Base-by-base conservation (phyloP, 2,329 filamentous ascomycete species). In the Thielaviopsis populi region DNA sequence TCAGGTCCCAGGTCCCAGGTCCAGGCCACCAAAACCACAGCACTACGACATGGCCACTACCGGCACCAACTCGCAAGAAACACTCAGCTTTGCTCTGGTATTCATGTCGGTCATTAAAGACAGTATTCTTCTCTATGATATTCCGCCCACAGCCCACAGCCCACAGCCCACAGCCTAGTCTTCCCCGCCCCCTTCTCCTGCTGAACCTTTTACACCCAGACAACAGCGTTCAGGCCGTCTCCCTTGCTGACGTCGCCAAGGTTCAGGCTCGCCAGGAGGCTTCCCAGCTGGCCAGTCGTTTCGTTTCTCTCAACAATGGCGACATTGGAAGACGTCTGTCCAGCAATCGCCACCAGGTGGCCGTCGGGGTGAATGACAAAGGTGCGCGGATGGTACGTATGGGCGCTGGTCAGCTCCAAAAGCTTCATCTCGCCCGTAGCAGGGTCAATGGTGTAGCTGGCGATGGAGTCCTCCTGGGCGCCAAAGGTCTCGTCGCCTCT, bases 281-380 rank as follows among this genome's bases (percentile, higher is more conserved):
- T 73, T 0, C 81, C 81, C 27, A 88, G 73, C 68, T 76, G 72
- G 0, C 86, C 86, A 0, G 79, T 82, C 15, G 72, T 70, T 0
- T 75, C 71, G 70, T 88, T 78, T 11, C 86, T 73, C 65, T 73
- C 70, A 30, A 85, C 74, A 41, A 88, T 77, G 1, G 78, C 80
- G 0, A 88, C 80, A 24, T 78, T 81, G 15, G 79, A 77, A 48
- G 78, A 81, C 1, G 78, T 78, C 73, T 87, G 84, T 27, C 86
- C 79, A 0, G 80, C 85, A 46, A 88, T 78, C 0, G 84, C 85
- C 1, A 87, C 77, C 66, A 85, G 68, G 54, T 78, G 75, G 0
- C 85, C 85, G 0, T 78, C 78, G 46, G 76, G 76, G 69, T 85
- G 87, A 63, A 86, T 74, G 24, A 76, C 76, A 70, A 87, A 85